These are phyloP conservation scores for Colletotrichum gigasporum DNA, from an alignment of 2,329 filamentous ascomycete genomes.

Conservation along the genomic window DNA sequence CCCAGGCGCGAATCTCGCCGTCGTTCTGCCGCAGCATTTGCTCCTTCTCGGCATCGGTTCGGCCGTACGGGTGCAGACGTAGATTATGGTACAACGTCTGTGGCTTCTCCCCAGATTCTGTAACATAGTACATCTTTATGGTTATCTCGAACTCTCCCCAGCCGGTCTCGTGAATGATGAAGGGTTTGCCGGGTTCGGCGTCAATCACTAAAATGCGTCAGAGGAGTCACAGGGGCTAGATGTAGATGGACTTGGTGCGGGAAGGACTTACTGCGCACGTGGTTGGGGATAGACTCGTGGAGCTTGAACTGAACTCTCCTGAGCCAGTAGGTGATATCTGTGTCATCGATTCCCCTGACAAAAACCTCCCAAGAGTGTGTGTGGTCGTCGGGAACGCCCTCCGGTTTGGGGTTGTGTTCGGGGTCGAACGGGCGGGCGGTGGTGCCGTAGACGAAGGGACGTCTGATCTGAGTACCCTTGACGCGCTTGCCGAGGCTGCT, in stretches of 20 bases:
- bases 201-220: slow-evolving; percentile 68
- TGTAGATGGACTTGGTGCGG: not conserved
- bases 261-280: slow-evolving; percentile 73
- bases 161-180: slow-evolving; percentile 89
- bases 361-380: slow-evolving; percentile 98
- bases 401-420: slow-evolving; percentile 78
- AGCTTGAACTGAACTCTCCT: slow-evolving; percentile 98
- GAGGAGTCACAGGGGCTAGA: not conserved
- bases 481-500: slow-evolving; percentile 69
- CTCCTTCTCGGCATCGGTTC: slow-evolving; percentile 78
- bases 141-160: slow-evolving; percentile 99
- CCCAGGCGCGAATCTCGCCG: slow-evolving; percentile 78
- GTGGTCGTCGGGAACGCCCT: slow-evolving; percentile 84
- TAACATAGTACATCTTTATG: slow-evolving; percentile 92
- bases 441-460: slow-evolving; percentile 79
- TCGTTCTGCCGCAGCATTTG: slow-evolving; percentile 62
- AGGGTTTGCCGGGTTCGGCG: slow-evolving; percentile 72
- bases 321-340: slow-evolving; percentile 94
- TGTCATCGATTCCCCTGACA: slow-evolving; percentile 87
- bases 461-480: slow-evolving; percentile 71
- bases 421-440: slow-evolving; percentile 84
- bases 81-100: slow-evolving; percentile 95
- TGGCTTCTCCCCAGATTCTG: slow-evolving; percentile 89
- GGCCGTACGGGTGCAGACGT: slow-evolving; percentile 88
- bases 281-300: slow-evolving; percentile 95